Conservation (phyloP, 345 rosid species). For the Citrus trifoliata region DNA sequence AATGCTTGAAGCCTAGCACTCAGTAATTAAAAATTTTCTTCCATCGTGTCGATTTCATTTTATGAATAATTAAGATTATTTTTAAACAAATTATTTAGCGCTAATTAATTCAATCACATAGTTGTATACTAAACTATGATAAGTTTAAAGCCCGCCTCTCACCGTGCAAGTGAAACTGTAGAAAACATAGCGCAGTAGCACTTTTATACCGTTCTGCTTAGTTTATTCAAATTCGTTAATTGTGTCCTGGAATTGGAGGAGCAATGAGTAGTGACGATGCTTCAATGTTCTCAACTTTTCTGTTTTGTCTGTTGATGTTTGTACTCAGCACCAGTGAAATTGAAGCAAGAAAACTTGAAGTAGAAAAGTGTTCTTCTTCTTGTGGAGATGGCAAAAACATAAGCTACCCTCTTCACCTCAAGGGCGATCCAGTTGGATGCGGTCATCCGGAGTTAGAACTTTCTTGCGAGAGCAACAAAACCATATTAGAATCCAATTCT, state of each 20-base stretch:
- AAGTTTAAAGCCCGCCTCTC: no score
- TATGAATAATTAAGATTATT: no score
- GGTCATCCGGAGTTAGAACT: constrained; percentile 23
- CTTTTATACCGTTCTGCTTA: not conserved
- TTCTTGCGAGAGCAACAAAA: constrained; percentile 30
- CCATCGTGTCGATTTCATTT: no score
- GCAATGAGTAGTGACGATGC: constrained; percentile 4
- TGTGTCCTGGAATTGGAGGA: not conserved
- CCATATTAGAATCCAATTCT: constrained; percentile 15
- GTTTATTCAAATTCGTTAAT: not conserved
- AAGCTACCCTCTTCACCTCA: constrained; percentile 37
- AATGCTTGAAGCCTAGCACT: no score
- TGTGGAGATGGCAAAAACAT: constrained; percentile 36
- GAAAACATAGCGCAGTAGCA: not conserved
- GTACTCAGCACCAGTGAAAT: not conserved
- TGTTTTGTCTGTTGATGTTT: constrained; percentile 10
- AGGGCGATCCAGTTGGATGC: constrained; percentile 27
- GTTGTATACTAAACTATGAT: no score
- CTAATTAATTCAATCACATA: no score
- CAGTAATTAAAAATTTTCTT: no score
- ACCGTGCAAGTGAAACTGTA: no score
- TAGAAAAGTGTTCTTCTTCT: constrained; percentile 19
- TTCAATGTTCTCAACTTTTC: not conserved
- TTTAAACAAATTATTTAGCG: no score
- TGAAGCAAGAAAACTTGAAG: constrained; percentile 19